A percentile compares a stretch with the other conserved stretches of the same genome.
Evolutionary conservation across 495 filamentous ascomycete species (phyloP).

Genomic region (Hypomontagnella monticulosa): DNA sequence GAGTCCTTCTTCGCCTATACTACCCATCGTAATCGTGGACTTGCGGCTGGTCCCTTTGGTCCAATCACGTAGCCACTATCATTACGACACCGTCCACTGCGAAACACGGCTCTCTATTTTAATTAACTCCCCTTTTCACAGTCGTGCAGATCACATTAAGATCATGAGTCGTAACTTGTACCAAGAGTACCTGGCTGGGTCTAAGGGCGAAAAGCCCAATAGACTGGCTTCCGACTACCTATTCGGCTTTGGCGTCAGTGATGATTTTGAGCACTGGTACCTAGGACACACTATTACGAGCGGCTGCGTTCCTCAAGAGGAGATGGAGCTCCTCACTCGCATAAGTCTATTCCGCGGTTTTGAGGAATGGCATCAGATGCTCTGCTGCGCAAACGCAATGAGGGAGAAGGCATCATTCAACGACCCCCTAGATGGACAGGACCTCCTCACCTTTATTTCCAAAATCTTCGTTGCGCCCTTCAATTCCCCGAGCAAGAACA

Average conservation of each 20-base stretch:
- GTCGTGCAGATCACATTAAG: neutral
- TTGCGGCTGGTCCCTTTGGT: too few species aligned
- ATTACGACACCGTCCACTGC: too few species aligned
- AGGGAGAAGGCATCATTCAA: conserved; percentile 26
- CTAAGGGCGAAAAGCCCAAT: neutral
- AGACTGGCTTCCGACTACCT: conserved; percentile 32
- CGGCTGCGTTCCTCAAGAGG: conserved; percentile 35
- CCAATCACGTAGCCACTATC: too few species aligned
- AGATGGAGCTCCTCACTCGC: conserved; percentile 36
- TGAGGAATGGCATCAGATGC: conserved; percentile 50
- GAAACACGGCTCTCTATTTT: neutral
- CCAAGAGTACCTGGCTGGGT: conserved; percentile 1
- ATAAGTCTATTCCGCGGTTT: conserved; percentile 42
- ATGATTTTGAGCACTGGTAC: conserved; percentile 40
- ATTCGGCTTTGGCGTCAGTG: conserved; percentile 45
- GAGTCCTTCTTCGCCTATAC: too few species aligned
- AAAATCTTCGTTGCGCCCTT: conserved; percentile 9
- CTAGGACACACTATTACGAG: conserved; percentile 35
- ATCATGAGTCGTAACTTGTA: conserved; percentile 3
- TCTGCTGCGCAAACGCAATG: conserved; percentile 44
- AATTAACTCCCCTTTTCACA: neutral
- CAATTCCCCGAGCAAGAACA: too few species aligned
- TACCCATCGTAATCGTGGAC: too few species aligned
- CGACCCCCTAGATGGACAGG: conserved; percentile 38
- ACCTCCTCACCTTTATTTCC: conserved; percentile 35